Percentiles rank a stretch among this genome's conserved stretches.
Evolutionary conservation across 805 yeast species (phyloP).

Genomic region (Hanseniaspora vineae): DNA sequence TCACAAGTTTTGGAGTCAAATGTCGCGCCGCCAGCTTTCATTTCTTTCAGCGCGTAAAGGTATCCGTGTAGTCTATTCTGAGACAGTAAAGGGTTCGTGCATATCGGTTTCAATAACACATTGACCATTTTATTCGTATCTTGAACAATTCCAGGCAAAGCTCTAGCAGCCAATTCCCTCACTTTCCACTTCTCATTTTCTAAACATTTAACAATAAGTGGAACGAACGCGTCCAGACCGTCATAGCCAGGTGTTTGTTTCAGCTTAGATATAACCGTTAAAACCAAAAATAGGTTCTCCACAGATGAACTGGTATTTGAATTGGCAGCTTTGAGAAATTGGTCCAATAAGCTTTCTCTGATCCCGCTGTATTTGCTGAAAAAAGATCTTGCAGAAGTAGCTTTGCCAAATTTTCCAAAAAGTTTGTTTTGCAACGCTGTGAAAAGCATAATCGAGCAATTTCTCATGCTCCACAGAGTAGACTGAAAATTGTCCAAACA

Average conservation of each 20-base stretch:
- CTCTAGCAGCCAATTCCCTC: constrained; percentile 74
- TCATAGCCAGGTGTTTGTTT: constrained; percentile 45
- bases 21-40: constrained; percentile 11
- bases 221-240: constrained; percentile 40
- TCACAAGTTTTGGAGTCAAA: background rate
- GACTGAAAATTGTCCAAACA: constrained; percentile 54
- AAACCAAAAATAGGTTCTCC: constrained; percentile 62
- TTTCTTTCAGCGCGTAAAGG: constrained; percentile 34
- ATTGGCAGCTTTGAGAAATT: constrained; percentile 24
- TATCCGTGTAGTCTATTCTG: constrained; percentile 50
- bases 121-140: constrained; percentile 20
- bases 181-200: constrained; percentile 61
- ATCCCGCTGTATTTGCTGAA: constrained; percentile 52
- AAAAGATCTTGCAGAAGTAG: constrained; percentile 48
- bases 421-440: constrained; percentile 70
- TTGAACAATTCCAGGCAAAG: constrained; percentile 40
- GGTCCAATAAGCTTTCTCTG: constrained; percentile 33
- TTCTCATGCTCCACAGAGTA: constrained; percentile 72
- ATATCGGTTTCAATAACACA: constrained; percentile 14
- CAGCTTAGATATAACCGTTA: constrained; percentile 58
- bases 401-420: constrained; percentile 46
- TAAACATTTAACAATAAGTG: constrained; percentile 35
- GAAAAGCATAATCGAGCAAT: constrained; percentile 88
- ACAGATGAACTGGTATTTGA: constrained; percentile 14
- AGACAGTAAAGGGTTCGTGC: constrained; percentile 6